phyloP scores from a whole-genome alignment of 371 early-diverging fungal species.

The Parasitella parasitica region DNA sequence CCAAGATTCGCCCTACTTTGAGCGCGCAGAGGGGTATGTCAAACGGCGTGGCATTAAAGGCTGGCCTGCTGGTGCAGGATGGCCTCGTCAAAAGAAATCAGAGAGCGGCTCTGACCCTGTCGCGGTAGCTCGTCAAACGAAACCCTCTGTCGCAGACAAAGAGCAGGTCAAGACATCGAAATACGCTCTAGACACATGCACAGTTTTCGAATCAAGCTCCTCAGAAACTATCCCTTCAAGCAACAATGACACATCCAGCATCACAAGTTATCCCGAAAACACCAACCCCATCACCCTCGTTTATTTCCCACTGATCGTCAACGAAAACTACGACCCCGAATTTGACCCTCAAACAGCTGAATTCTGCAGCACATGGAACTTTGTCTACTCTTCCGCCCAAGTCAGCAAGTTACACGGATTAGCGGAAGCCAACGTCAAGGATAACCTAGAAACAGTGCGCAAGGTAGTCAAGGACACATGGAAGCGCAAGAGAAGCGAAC shows the following conservation, averaged over 20 bases:
- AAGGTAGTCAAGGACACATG: constrained; percentile 43
- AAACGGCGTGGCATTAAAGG: constrained; percentile 49
- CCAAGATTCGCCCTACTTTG: constrained; percentile 62
- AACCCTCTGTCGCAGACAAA: neutral
- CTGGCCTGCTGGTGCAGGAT: constrained; percentile 43
- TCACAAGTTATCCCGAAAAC: constrained; percentile 12
- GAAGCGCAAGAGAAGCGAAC: constrained; percentile 38
- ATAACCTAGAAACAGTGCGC: constrained; percentile 45
- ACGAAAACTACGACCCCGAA: constrained; percentile 48
- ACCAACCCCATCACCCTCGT: constrained; percentile 53
- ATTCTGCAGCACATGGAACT: constrained; percentile 69
- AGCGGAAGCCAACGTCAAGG: constrained; percentile 46
- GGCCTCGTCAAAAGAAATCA: constrained; percentile 37
- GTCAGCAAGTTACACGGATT: constrained; percentile 55
- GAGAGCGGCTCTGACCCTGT: constrained; percentile 25
- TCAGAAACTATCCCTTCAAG: constrained; percentile 15
- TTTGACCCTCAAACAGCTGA: constrained; percentile 66
- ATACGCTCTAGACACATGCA: constrained; percentile 39
- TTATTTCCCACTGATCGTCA: constrained; percentile 64
- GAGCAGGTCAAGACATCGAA: constrained; percentile 9
- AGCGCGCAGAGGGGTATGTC: constrained; percentile 57
- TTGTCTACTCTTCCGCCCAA: constrained; percentile 60
- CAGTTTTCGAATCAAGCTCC: constrained; percentile 40
- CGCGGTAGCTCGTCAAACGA: constrained; percentile 25
- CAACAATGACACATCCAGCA: neutral